Evolutionary conservation across 805 yeast genomes (phyloP).

Genomic region (Martiniozyma abietophila): DNA sequence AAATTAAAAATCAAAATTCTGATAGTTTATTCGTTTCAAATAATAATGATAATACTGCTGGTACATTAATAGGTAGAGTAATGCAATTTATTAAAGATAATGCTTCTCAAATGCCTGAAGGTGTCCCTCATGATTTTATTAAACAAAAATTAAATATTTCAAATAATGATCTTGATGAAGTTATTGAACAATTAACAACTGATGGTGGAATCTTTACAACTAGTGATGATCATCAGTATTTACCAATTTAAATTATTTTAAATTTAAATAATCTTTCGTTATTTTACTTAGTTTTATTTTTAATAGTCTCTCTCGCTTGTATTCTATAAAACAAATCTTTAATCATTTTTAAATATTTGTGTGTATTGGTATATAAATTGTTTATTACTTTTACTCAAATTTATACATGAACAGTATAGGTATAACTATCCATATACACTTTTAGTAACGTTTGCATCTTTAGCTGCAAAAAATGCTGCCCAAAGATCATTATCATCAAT

Average conservation of each 20-base stretch:
- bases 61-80: conserved; percentile 26
- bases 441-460: conserved; percentile 18
- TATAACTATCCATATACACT: conserved; percentile 11
- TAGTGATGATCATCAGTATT: conserved; percentile 53
- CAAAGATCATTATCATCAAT: conserved; percentile 52
- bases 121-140: conserved; percentile 60
- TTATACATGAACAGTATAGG: background rate
- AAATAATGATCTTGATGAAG: conserved; percentile 38
- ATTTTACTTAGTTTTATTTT: conserved; percentile 11
- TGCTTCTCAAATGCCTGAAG: conserved; percentile 56
- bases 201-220: conserved; percentile 64
- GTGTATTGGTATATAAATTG: background rate
- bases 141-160: conserved; percentile 45
- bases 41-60: conserved; percentile 16
- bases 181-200: conserved; percentile 49
- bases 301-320: conserved; percentile 12
- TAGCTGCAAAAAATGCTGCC: conserved; percentile 46
- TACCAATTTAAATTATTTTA: conserved; percentile 37
- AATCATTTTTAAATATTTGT: conserved; percentile 6
- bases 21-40: conserved; percentile 36
- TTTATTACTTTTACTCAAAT: background rate
- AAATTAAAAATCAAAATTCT: conserved; percentile 13
- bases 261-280: background rate
- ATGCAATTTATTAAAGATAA: conserved; percentile 39
- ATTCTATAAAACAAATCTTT: no score